phyloP scores from a whole-genome alignment of 2,329 filamentous ascomycete genomes.

The Hypoxylon rubiginosum region DNA sequence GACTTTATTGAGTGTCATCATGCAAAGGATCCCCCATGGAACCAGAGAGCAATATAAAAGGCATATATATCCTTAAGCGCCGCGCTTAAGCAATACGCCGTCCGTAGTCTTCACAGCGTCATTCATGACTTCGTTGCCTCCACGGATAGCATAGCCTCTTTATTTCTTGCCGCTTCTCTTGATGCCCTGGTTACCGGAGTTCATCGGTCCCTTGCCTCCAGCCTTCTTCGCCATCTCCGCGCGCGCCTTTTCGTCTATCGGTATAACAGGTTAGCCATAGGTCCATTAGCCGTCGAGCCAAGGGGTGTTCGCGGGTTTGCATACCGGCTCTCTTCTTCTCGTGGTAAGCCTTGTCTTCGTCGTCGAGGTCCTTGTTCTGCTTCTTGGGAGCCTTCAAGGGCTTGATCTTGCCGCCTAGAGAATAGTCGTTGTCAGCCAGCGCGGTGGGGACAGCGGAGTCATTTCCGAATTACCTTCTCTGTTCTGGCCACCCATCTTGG shows the following conservation, averaged over 20 bases:
- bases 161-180: conserved; percentile 99
- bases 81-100: conserved; percentile 41
- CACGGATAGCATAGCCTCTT: conserved; percentile 15
- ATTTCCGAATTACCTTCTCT: conserved; percentile 69
- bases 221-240: conserved; percentile 87
- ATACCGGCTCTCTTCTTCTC: conserved; percentile 88
- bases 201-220: conserved; percentile 89
- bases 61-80: conserved; percentile 36
- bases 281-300: background rate
- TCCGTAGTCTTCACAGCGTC: conserved; percentile 33
- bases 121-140: conserved; percentile 40
- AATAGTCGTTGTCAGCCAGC: conserved; percentile 27
- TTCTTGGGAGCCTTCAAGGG: conserved; percentile 92
- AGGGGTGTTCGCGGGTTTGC: conserved; percentile 48
- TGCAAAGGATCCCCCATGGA: conserved; percentile 37
- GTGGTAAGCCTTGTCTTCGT: conserved; percentile 85
- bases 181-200: conserved; percentile 77
- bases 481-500: conserved; percentile 73
- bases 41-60: conserved; percentile 29
- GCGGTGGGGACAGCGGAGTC: background rate
- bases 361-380: conserved; percentile 83
- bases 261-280: conserved; percentile 11
- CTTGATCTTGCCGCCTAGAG: conserved; percentile 82
- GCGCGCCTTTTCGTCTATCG: conserved; percentile 82
- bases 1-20: conserved; percentile 44